Conservation (phyloP, 805 yeast species). For the Cyberlindnera misumaiensis region DNA sequence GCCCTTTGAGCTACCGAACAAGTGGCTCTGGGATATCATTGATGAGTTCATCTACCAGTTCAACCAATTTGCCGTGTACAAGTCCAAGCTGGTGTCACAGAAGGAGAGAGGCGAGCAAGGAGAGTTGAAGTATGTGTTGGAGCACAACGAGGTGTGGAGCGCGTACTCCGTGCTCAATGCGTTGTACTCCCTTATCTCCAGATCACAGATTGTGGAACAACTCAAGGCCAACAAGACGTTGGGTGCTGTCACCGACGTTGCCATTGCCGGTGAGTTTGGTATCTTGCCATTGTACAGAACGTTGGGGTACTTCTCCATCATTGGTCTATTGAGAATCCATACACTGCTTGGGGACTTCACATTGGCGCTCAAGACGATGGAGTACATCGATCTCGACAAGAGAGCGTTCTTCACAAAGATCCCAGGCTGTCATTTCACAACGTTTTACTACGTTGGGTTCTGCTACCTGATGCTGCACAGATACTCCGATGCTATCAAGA, state of each 20-base stretch:
- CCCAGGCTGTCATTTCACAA: slow-evolving; percentile 43
- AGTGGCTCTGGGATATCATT: slow-evolving; percentile 47
- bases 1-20: slow-evolving; percentile 38
- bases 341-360: slow-evolving; percentile 43
- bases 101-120: slow-evolving; percentile 20
- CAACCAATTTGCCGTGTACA: slow-evolving; percentile 37
- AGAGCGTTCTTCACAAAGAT: slow-evolving; percentile 40
- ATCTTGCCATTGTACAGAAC: slow-evolving; percentile 35
- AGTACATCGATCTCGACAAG: slow-evolving; percentile 39
- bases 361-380: slow-evolving; percentile 42
- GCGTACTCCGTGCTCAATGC: slow-evolving; percentile 43
- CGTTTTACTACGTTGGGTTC: slow-evolving; percentile 45
- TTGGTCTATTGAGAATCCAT: slow-evolving; percentile 44
- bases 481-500: slow-evolving; percentile 43
- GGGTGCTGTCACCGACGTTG: slow-evolving; percentile 12
- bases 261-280: slow-evolving; percentile 39
- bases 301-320: slow-evolving; percentile 41
- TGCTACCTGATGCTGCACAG: slow-evolving; percentile 44
- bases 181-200: slow-evolving; percentile 37
- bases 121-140: slow-evolving; percentile 32
- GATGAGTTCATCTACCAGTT: slow-evolving; percentile 48
- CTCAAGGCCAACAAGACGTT: slow-evolving; percentile 10
- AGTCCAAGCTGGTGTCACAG: slow-evolving; percentile 29
- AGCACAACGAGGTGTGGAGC: slow-evolving; percentile 37
- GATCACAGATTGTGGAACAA: slow-evolving; percentile 22